Conservation (phyloP, 768 basidiomycete genomes). For the Tricholomella constricta region DNA sequence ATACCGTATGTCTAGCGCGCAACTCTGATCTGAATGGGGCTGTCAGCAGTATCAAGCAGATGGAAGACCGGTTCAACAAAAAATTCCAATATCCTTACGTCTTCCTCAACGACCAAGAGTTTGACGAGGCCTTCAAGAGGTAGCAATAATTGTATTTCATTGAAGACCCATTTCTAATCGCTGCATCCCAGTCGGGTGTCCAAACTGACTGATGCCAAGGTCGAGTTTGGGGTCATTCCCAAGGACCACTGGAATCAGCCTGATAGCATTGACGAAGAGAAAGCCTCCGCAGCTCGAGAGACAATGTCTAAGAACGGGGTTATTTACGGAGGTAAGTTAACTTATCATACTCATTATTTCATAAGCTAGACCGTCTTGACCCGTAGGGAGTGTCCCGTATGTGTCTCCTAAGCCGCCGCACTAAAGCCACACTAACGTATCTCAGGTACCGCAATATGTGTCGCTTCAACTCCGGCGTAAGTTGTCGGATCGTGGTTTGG, state of each 20-base stretch:
- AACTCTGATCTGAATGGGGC: conserved; percentile 64
- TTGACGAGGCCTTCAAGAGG: conserved; percentile 73
- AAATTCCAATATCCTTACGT: conserved; percentile 84
- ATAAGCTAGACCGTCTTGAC: conserved; percentile 7
- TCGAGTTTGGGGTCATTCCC: conserved; percentile 80
- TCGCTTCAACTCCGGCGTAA: conserved; percentile 90
- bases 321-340: conserved; percentile 61
- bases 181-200: conserved; percentile 45
- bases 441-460: conserved; percentile 92
- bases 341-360: neutral
- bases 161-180: conserved; percentile 7
- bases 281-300: conserved; percentile 61
- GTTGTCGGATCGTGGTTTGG: conserved; percentile 23
- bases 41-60: conserved; percentile 65
- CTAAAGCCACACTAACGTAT: neutral
- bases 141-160: conserved; percentile 20
- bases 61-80: conserved; percentile 91
- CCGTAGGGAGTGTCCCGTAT: conserved; percentile 73
- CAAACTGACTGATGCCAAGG: conserved; percentile 59
- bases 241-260: conserved; percentile 82
- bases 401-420: conserved; percentile 20
- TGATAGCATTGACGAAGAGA: conserved; percentile 74
- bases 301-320: conserved; percentile 70
- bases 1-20: conserved; percentile 41
- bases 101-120: conserved; percentile 82